Evolutionary conservation across 2,329 filamentous ascomycete genomes (phyloP), one percentile per base, ranked within the genome.

Genomic region (Cladosporium sp.): DNA sequence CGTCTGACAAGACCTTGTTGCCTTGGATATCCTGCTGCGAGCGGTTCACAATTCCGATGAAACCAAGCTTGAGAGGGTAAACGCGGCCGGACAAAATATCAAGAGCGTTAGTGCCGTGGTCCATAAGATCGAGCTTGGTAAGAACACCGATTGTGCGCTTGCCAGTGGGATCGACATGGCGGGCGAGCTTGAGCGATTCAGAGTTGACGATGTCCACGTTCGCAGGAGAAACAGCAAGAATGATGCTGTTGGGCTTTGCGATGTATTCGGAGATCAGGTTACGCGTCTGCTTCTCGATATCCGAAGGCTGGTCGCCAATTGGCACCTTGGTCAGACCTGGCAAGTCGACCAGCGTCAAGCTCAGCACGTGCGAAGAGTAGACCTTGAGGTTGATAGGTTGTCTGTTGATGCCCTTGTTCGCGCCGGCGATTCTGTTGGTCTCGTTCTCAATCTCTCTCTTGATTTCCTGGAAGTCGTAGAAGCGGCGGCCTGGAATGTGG

Each of bases 141-240:
- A 99, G 85, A 65, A 99, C 94, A 74, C 95, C 95, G 75, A 99
- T 98, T 23, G 95, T 99, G 77, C 95, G 88, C 78, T 92, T 89
- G 69, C 95, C 95, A 78, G 97, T 89, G 2, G 95, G 91, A 79
- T 99, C 95, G 63, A 99, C 95, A 87, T 99, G 92, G 62, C 95
- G 90, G 67, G 95, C 95, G 67, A 99, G 89, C 80, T 99, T 99
- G 72, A 99, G 82, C 8, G 95, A 93, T 79, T 99, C 95, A 8
- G 95, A 99, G 79, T 99, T 99, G 77, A 98, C 95, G 73, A 99
- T 89, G 76, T 99, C 95, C 74, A 98, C 94, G 75, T 99, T 99
- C 62, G 95, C 95, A 21, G 95, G 94, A 14, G 95, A 98, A 26
- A 99, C 95, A 34, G 95, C 95, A 61, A 99, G 86, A 70, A 99